phyloP scores from a whole-genome alignment of 768 basidiomycete species.

The Gloeopeniophorella convolvens region DNA sequence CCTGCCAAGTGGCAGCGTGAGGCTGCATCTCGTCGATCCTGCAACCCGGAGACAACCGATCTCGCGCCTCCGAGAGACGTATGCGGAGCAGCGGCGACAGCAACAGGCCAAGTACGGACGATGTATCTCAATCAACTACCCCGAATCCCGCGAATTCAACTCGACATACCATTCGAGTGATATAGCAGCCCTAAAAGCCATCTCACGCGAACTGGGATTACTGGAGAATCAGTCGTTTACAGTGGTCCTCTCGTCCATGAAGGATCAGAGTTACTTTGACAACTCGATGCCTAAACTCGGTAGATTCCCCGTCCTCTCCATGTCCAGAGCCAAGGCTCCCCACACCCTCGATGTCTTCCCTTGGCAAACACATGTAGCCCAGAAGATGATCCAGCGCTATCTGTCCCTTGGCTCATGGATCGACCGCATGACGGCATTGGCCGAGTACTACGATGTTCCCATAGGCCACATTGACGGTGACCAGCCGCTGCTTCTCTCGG shows the following conservation, averaged over 20 bases:
- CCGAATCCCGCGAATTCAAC: slow-evolving; percentile 50
- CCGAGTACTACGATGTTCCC: slow-evolving; percentile 90
- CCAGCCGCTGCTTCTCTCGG: slow-evolving; percentile 79
- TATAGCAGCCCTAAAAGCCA: slow-evolving; percentile 69
- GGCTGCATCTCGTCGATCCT: slow-evolving; percentile 86
- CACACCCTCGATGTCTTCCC: slow-evolving; percentile 78
- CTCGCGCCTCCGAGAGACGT: slow-evolving; percentile 67
- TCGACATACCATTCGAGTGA: slow-evolving; percentile 78
- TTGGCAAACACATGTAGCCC: slow-evolving; percentile 79
- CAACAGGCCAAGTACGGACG: slow-evolving; percentile 36
- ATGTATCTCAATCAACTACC: slow-evolving; percentile 55
- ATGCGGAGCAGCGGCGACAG: slow-evolving; percentile 55
- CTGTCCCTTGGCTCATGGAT: slow-evolving; percentile 74
- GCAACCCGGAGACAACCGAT: slow-evolving; percentile 83
- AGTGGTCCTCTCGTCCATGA: slow-evolving; percentile 79
- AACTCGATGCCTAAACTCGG: slow-evolving; percentile 56
- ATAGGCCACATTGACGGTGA: slow-evolving; percentile 91
- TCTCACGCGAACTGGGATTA: slow-evolving; percentile 81
- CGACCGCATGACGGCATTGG: slow-evolving; percentile 68
- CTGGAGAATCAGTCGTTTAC: slow-evolving; percentile 68
- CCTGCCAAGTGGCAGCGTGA: slow-evolving; percentile 59
- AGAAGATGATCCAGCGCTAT: slow-evolving; percentile 82
- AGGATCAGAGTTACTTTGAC: slow-evolving; percentile 81
- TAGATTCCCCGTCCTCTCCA: slow-evolving; percentile 83
- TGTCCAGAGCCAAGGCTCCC: slow-evolving; percentile 71